These are phyloP conservation scores for Herpetomonas samuelpessoai DNA, from an alignment of 208 protist genomes.

Conservation along the genomic window DNA sequence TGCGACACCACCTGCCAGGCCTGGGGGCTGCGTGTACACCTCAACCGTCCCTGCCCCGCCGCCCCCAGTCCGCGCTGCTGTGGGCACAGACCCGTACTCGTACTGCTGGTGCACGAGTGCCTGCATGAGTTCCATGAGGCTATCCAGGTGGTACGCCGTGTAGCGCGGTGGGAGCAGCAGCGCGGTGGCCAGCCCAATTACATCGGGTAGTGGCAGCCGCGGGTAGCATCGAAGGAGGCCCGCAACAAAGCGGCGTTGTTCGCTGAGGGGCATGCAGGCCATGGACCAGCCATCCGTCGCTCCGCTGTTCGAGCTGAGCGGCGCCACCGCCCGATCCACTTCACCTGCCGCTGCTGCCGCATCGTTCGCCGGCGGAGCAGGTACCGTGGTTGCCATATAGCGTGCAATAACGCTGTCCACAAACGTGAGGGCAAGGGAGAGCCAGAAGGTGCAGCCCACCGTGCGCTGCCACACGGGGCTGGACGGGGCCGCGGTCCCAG, in stretches of 20 bases:
- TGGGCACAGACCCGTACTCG: not conserved
- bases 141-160: conserved; percentile 25
- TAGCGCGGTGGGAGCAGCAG: conserved; percentile 47
- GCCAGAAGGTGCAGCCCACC: conserved; percentile 53
- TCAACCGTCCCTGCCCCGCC: not conserved
- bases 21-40: not conserved
- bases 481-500: not conserved
- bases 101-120: conserved; percentile 51
- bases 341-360: too few species aligned
- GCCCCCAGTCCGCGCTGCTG: not conserved
- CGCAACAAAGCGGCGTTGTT: conserved; percentile 27
- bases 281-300: not conserved
- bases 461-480: conserved; percentile 13
- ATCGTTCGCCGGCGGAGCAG: not conserved
- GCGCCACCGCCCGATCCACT: not conserved
- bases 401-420: conserved; percentile 22
- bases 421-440: conserved; percentile 49
- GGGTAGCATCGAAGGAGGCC: conserved; percentile 32
- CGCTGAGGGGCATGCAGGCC: conserved; percentile 12
- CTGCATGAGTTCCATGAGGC: conserved; percentile 35
- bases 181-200: conserved; percentile 41
- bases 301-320: not conserved
- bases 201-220: conserved; percentile 45
- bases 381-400: not conserved
- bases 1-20: not conserved